A percentile compares a stretch with the other conserved stretches of the same genome.
Conservation (phyloP, 2,329 filamentous ascomycete genomes). For the Neonectria coccinea region DNA sequence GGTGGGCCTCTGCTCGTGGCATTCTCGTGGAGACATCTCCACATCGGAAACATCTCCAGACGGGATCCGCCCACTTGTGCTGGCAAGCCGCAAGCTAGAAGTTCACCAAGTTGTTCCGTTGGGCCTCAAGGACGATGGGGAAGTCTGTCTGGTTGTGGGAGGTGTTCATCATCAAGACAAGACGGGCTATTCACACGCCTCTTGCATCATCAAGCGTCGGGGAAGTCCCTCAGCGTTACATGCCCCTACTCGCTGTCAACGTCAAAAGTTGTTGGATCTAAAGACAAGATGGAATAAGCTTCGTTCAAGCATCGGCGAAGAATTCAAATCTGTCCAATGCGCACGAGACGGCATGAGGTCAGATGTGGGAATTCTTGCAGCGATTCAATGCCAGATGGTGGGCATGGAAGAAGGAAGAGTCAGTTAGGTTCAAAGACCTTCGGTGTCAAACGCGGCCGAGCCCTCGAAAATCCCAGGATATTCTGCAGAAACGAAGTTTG, state of each 20-base stretch:
- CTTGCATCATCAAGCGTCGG: background rate
- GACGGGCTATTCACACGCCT: background rate
- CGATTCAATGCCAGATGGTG: background rate
- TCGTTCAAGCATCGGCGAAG: background rate
- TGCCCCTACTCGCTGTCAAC: background rate
- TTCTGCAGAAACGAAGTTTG: background rate
- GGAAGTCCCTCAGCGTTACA: background rate
- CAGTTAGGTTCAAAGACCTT: background rate
- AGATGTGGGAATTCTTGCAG: background rate
- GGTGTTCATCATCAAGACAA: background rate
- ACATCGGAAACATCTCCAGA: background rate
- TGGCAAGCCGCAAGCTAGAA: background rate
- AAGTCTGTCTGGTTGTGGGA: too few species aligned
- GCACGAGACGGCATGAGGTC: background rate
- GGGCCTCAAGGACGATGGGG: background rate
- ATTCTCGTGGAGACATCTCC: constrained; percentile 4
- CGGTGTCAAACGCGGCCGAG: background rate
- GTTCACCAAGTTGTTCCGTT: background rate
- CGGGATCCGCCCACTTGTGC: background rate
- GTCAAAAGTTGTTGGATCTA: background rate
- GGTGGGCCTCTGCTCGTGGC: constrained; percentile 1
- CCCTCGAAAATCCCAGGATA: background rate
- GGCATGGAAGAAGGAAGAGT: background rate
- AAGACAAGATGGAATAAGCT: background rate
- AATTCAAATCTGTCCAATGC: background rate